Conservation (phyloP, 164 flowering plant genomes). For the Piper betle region DNA sequence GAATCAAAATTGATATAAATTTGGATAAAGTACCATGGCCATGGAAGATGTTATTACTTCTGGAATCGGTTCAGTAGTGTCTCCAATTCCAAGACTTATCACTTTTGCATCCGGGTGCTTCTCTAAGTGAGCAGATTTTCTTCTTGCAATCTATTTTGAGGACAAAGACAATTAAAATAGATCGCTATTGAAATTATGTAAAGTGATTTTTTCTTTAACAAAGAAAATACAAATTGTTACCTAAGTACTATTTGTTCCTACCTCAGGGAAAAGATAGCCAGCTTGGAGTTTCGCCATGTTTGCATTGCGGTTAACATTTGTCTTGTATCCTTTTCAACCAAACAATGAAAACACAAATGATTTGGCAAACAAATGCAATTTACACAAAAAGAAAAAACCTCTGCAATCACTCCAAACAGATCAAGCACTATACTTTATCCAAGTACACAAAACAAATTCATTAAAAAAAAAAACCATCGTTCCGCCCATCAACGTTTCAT, state of each 20-base stretch:
- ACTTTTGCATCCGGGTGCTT: slow-evolving; percentile 80
- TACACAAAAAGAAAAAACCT: not conserved
- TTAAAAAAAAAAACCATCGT: no score
- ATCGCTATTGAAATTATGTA: no score
- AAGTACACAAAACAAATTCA: no score
- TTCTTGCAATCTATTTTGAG: slow-evolving; percentile 61
- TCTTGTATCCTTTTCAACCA: slow-evolving; percentile 41
- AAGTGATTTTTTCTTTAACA: no score
- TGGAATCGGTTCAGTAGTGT: slow-evolving; percentile 95
- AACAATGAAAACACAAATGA: not conserved
- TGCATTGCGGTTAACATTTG: slow-evolving; percentile 75
- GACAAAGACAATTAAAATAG: not conserved
- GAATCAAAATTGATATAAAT: not conserved
- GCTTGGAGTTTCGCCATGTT: slow-evolving; percentile 88
- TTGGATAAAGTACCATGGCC: slow-evolving; percentile 41
- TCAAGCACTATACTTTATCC: no score
- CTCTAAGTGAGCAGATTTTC: slow-evolving; percentile 57
- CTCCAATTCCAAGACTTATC: slow-evolving; percentile 93
- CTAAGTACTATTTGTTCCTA: slow-evolving; percentile 3
- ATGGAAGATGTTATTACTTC: slow-evolving; percentile 85
- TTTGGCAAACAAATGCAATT: not conserved
- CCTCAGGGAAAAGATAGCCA: slow-evolving; percentile 96
- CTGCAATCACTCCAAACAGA: no score
- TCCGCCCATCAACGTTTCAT: no score
- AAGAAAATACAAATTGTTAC: no score